Conservation (phyloP, 108 stramenopile species). For the Skeletonema potamos region DNA sequence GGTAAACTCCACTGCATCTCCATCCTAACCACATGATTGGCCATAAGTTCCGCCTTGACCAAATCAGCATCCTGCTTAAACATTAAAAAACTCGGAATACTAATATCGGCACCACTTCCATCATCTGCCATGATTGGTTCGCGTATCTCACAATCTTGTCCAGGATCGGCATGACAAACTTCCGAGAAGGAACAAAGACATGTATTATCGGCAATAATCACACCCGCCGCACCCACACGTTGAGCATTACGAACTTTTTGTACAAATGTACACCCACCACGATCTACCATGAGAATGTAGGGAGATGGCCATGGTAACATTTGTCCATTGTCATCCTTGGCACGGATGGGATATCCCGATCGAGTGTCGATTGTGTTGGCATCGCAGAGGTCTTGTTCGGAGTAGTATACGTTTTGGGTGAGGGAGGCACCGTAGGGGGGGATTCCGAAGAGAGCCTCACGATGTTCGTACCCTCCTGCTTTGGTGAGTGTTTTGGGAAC, state of each 20-base stretch:
- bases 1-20: constrained; percentile 90
- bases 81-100: constrained; percentile 87
- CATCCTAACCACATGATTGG: constrained; percentile 63
- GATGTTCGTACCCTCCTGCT: constrained; percentile 84
- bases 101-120: constrained; percentile 89
- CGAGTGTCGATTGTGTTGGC: constrained; percentile 55
- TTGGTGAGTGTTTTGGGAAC: constrained; percentile 64
- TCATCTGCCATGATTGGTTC: constrained; percentile 99
- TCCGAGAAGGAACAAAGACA: constrained; percentile 75
- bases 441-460: constrained; percentile 93
- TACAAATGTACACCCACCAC: constrained; percentile 86
- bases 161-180: constrained; percentile 35
- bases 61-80: constrained; percentile 78
- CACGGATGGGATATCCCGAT: constrained; percentile 41
- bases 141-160: constrained; percentile 55
- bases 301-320: constrained; percentile 63
- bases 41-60: constrained; percentile 57
- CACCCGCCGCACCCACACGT: constrained; percentile 86
- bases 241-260: constrained; percentile 89
- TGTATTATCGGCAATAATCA: constrained; percentile 89
- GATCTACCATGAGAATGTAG: constrained; percentile 85
- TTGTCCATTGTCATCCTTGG: constrained; percentile 32
- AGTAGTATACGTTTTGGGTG: constrained; percentile 78
- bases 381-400: constrained; percentile 75
- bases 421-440: constrained; percentile 92